phyloP scores from a whole-genome alignment of 2,329 filamentous ascomycete species.

The Apiospora aurea region DNA sequence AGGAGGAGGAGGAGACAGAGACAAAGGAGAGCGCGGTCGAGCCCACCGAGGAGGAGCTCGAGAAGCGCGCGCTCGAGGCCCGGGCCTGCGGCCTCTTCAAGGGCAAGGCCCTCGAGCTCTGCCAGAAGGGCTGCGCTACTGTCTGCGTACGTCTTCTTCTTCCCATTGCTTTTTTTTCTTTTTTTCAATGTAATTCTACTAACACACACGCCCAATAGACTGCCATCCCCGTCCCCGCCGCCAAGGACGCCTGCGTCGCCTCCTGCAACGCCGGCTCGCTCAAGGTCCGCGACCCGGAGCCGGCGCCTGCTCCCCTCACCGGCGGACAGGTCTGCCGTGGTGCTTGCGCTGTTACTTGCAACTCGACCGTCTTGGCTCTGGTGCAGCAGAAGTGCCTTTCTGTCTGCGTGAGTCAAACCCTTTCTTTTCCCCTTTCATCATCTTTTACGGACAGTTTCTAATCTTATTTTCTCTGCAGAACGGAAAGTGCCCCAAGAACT shows the following conservation, averaged over 20 bases:
- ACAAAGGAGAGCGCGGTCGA: background rate
- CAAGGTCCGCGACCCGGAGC: constrained; percentile 11
- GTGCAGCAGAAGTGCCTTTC: constrained; percentile 16
- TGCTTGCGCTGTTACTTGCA: constrained; percentile 22
- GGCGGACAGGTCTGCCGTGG: constrained; percentile 15
- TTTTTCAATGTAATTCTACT: no score
- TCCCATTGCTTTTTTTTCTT: background rate
- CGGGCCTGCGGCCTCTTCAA: constrained; percentile 12
- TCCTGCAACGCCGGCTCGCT: constrained; percentile 18
- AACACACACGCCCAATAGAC: background rate
- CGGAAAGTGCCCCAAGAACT: constrained; percentile 17
- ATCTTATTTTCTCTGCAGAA: background rate
- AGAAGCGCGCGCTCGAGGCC: constrained; percentile 5
- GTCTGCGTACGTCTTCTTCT: background rate
- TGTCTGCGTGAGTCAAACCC: background rate
- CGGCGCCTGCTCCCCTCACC: constrained; percentile 3
- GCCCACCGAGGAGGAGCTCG: background rate
- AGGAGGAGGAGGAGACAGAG: background rate
- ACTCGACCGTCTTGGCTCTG: constrained; percentile 21
- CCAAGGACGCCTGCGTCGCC: background rate
- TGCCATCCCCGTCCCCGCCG: background rate
- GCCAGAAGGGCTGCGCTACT: constrained; percentile 9
- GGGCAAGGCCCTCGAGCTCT: constrained; percentile 11
- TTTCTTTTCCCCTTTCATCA: no score
- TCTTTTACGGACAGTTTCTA: background rate